A percentile compares a stretch with the other conserved stretches of the same genome.
Conservation (phyloP, 768 basidiomycete species). For the Tulasnella sp. region DNA sequence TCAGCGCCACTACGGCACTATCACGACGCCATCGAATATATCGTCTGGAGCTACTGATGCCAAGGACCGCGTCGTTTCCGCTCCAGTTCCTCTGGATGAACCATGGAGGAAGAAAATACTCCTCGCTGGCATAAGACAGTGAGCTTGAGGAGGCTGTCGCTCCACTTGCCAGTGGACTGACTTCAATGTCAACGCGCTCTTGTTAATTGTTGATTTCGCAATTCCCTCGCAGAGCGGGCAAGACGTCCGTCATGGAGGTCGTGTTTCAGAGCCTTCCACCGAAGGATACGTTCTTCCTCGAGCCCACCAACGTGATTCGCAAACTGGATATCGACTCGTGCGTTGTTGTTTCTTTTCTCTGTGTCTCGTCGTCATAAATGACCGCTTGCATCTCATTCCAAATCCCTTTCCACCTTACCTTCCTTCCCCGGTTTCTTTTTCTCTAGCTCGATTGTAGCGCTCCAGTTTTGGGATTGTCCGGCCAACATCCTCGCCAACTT, state of each 20-base stretch:
- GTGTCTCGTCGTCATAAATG: constrained; percentile 1
- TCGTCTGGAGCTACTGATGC: background rate
- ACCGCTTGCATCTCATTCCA: constrained; percentile 7
- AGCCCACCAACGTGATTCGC: constrained; percentile 67
- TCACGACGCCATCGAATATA: background rate
- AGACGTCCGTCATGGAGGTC: constrained; percentile 83
- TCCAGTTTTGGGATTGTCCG: constrained; percentile 94
- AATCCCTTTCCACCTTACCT: background rate
- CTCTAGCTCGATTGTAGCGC: constrained; percentile 74
- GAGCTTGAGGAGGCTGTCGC: constrained; percentile 3
- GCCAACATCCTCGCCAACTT: constrained; percentile 56
- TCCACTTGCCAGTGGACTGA: background rate
- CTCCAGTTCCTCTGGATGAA: background rate
- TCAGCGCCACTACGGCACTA: background rate
- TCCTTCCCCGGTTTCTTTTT: background rate
- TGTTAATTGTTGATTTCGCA: background rate
- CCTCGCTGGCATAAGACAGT: constrained; percentile 15
- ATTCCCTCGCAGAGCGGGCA: constrained; percentile 46
- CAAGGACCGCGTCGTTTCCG: background rate
- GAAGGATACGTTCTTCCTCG: constrained; percentile 83
- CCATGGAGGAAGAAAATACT: constrained; percentile 15
- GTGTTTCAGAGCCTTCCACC: constrained; percentile 77
- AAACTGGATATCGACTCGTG: constrained; percentile 68
- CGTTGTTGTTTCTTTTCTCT: constrained; percentile 26
- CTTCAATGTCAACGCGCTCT: no score